Base-by-base conservation (phyloP, 805 yeast species). In the Candida orba region DNA sequence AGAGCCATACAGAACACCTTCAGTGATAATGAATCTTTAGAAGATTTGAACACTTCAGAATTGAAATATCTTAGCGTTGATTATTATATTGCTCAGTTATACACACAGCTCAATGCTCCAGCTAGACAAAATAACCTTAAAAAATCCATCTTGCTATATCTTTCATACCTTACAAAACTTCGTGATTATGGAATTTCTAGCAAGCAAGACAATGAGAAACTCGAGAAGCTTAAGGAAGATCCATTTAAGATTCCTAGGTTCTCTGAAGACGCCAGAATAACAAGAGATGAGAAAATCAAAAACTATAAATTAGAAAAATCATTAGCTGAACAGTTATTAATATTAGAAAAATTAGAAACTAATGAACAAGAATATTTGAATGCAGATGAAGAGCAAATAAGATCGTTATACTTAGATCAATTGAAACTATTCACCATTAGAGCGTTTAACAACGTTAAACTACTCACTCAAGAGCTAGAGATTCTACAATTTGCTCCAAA, bases 261-360 rank as follows among this genome's bases (percentile, higher is more conserved):
- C 1, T 68, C 71, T 40, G 69, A 84, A 0, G 67, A 71, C 0
- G 51, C 59, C 1, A 44, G 38, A 38, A 54, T 59, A 10, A 67
- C 73, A 52, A 71, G 97, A 52, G 79, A 81, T 20, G 81, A 77
- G 39, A 90, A 88, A 59, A 87, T 89, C 45, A 81, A 75, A 15
- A 75, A 76, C 52, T 84, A 69, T 60, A 81, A 76, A 55, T 58
- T 67, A 14, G 88, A 81, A 48, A 81, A 76, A 58, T 72, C 70
- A 34, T 63, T 85, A 41, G 67, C 63, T 8, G 56, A 49, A 2
- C 70, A 73, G 48, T 53, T 88, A 5, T 52, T 59, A 10, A 43
- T 63, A 2, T 56, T 84, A 25, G 65, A 61, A 33, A 61, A 61
- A 30, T 57, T 63, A 4, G 67, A 63, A 23, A 50, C 48, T 13